These are phyloP conservation scores for Mesembryanthemum crystallinum DNA, from an alignment of 148 eudicot genomes.

Conservation along the genomic window DNA sequence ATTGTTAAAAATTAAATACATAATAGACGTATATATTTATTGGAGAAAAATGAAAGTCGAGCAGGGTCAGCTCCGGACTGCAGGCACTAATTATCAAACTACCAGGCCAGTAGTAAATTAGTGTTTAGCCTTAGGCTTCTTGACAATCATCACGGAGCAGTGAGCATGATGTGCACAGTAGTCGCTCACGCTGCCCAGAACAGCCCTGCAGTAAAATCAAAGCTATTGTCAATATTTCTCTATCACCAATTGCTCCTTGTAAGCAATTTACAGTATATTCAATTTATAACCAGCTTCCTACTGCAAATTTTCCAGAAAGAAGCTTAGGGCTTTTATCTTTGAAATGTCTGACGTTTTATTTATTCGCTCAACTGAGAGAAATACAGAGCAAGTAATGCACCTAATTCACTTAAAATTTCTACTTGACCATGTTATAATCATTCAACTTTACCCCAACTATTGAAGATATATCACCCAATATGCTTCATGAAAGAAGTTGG, in stretches of 20 bases:
- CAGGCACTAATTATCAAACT: not conserved
- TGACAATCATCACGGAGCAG: constrained; percentile 71
- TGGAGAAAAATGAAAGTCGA: too few relatives aligned
- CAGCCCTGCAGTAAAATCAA: constrained; percentile 51
- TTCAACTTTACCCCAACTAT: not conserved
- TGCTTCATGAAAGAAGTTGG: not conserved
- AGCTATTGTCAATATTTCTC: not conserved
- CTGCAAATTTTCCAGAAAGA: not conserved
- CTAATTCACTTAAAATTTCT: not conserved
- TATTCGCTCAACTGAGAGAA: not conserved
- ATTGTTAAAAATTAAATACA: not conserved
- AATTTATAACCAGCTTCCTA: not conserved
- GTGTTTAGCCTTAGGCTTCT: constrained; percentile 57
- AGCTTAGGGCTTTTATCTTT: not conserved
- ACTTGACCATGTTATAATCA: not conserved
- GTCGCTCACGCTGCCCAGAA: constrained; percentile 85
- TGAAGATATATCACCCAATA: not conserved
- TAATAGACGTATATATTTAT: not conserved
- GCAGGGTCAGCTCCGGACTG: not conserved
- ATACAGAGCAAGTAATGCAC: not conserved
- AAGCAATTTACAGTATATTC: not conserved
- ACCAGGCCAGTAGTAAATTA: constrained; percentile 6
- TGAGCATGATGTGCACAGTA: constrained; percentile 85
- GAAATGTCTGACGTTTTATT: not conserved
- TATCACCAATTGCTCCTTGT: not conserved